These are phyloP conservation scores for Coccinonectria pachysandricola DNA, from an alignment of 2,329 filamentous ascomycete genomes.

Conservation along the genomic window DNA sequence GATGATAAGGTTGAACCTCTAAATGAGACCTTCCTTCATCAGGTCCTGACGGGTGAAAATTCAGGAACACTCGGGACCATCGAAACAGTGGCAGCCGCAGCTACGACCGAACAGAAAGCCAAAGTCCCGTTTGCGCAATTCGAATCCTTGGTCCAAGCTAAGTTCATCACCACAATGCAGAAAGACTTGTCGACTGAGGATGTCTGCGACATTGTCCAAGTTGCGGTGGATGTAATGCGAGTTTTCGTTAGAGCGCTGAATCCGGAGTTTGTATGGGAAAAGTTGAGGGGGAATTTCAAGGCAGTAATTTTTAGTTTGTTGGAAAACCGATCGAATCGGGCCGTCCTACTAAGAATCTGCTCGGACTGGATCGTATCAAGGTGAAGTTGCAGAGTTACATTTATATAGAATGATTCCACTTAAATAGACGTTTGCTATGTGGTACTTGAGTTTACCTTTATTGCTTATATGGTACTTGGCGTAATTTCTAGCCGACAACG, in stretches of 20 bases:
- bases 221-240: slow-evolving; percentile 6
- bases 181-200: slow-evolving; percentile 4
- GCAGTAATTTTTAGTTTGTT: slow-evolving; percentile 6
- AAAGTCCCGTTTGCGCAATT: slow-evolving; percentile 2
- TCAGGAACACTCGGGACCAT: slow-evolving; percentile 45
- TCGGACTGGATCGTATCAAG: no score
- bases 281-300: slow-evolving; percentile 7
- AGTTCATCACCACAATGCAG: slow-evolving; percentile 5
- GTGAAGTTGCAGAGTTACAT: no score
- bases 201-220: slow-evolving; percentile 6
- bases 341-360: slow-evolving; percentile 1
- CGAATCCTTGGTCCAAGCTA: slow-evolving; percentile 2
- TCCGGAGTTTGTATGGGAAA: slow-evolving; percentile 8
- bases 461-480: no score
- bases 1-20: slow-evolving; percentile 6
- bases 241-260: slow-evolving; percentile 9
- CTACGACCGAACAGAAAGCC: slow-evolving; percentile 1
- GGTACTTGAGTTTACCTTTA: no score
- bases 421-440: no score
- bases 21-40: slow-evolving; percentile 54
- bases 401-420: no score
- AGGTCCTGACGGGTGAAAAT: slow-evolving; percentile 78
- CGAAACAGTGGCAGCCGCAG: no score
- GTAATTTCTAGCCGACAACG: no score
- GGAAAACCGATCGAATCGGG: slow-evolving; percentile 4